Evolutionary conservation across 129 eudicot species (phyloP).

Genomic region (Helianthus tuberosus): DNA sequence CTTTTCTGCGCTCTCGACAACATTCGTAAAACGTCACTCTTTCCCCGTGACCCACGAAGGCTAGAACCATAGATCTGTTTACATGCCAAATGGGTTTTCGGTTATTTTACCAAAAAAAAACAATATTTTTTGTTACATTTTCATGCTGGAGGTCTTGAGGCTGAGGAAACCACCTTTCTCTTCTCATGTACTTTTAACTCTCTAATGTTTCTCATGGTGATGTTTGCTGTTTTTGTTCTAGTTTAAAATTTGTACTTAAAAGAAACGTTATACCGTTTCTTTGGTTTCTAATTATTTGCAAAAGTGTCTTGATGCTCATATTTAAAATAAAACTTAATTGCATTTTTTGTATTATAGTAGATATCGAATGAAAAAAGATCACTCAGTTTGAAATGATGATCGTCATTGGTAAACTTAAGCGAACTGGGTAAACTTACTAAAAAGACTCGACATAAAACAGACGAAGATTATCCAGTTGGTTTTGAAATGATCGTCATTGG

Average conservation of each 20-base stretch:
- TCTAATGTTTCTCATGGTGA: constrained; percentile 5
- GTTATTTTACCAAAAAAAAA: neutral
- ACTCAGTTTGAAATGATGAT: too few species aligned
- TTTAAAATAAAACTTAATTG: too few species aligned
- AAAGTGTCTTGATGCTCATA: too few species aligned
- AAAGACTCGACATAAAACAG: too few species aligned
- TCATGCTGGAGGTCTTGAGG: neutral
- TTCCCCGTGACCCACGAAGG: constrained; percentile 77
- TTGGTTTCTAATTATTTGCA: too few species aligned
- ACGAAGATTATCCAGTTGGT: too few species aligned
- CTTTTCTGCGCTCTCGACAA: constrained; percentile 71
- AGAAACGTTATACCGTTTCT: too few species aligned
- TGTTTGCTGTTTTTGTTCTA: constrained; percentile 13
- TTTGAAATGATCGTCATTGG: too few species aligned
- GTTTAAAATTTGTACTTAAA: neutral
- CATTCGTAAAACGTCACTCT: constrained; percentile 70
- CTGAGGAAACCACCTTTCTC: neutral
- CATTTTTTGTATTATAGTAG: too few species aligned
- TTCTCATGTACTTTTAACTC: constrained; percentile 1
- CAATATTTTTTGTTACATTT: neutral
- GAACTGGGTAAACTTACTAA: too few species aligned
- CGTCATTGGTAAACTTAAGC: too few species aligned
- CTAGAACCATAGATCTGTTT: constrained; percentile 42
- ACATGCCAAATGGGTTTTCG: neutral
- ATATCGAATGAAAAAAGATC: too few species aligned